Conservation (phyloP, 1,284 basidiomycete genomes). For the Moesziomyces aphidis region DNA sequence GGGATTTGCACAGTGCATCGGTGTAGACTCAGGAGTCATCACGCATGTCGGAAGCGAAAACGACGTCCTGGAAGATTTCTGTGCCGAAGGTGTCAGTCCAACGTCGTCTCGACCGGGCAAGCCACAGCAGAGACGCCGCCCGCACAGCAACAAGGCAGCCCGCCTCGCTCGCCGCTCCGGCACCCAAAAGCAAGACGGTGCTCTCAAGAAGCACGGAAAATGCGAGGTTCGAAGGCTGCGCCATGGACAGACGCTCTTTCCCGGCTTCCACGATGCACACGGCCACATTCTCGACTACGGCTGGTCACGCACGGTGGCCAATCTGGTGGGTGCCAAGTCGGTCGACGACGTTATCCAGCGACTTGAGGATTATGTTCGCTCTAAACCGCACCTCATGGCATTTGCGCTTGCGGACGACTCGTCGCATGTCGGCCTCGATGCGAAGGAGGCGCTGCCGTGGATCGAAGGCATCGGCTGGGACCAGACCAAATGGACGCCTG, state of each 20-base stretch:
- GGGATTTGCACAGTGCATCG: conserved; percentile 40
- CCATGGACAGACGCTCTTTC: conserved; percentile 36
- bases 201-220: conserved; percentile 6
- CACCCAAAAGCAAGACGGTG: background rate
- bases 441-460: conserved; percentile 71
- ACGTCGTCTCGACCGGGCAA: background rate
- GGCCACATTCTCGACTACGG: conserved; percentile 63
- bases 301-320: conserved; percentile 48
- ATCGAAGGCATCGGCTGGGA: conserved; percentile 92
- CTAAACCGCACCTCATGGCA: conserved; percentile 26
- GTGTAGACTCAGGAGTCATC: conserved; percentile 17
- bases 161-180: conserved; percentile 11
- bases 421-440: background rate
- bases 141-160: conserved; percentile 34
- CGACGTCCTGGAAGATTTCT: conserved; percentile 16
- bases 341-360: conserved; percentile 44
- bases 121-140: conserved; percentile 10
- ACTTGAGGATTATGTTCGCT: conserved; percentile 43
- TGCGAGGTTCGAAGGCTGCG: conserved; percentile 27
- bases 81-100: background rate
- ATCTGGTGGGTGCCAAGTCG: conserved; percentile 53
- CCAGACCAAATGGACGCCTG: conserved; percentile 73
- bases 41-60: conserved; percentile 17
- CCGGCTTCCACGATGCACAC: conserved; percentile 62
- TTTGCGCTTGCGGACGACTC: conserved; percentile 12